Percentiles rank a stretch among this genome's conserved stretches.
Evolutionary conservation across 371 early-diverging fungal species (phyloP).

Genomic region (Spiromyces aspiralis): DNA sequence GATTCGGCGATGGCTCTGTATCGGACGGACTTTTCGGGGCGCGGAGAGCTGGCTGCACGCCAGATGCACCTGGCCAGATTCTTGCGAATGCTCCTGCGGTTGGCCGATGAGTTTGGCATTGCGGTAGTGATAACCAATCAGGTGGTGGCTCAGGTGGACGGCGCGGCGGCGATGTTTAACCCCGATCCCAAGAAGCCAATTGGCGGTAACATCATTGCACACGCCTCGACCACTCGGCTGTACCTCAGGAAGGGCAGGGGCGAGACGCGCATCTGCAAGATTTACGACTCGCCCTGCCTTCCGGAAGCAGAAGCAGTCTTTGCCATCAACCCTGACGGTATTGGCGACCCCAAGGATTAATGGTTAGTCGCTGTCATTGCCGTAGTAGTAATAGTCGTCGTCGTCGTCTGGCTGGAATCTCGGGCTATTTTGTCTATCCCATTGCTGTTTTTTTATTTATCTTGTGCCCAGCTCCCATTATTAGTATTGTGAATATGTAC

Average conservation of each 20-base stretch:
- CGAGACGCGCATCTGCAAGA: conserved; percentile 70
- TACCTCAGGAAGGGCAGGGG: conserved; percentile 76
- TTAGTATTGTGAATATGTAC: too few species aligned
- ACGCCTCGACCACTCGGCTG: conserved; percentile 78
- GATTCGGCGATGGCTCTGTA: conserved; percentile 96
- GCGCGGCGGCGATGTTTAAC: conserved; percentile 79
- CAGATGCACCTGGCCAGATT: conserved; percentile 96
- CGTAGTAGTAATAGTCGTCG: too few species aligned
- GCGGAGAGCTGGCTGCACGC: conserved; percentile 95
- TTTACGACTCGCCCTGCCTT: conserved; percentile 78
- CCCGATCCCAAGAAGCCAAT: conserved; percentile 97
- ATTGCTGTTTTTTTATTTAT: background rate
- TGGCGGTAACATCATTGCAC: conserved; percentile 98
- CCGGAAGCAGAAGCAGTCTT: conserved; percentile 69
- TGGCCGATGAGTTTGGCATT: conserved; percentile 97
- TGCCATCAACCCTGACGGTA: conserved; percentile 49
- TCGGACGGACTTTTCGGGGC: conserved; percentile 95
- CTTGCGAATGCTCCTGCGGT: conserved; percentile 69
- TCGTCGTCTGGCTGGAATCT: too few species aligned
- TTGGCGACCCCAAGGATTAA: conserved; percentile 41
- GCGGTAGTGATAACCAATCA: conserved; percentile 98
- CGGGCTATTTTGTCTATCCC: too few species aligned
- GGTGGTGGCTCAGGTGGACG: conserved; percentile 97
- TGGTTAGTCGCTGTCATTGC: too few species aligned
- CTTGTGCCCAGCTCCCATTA: too few species aligned